These are phyloP conservation scores for Hyphodiscus hymeniophilus DNA, from an alignment of 495 filamentous ascomycete genomes.

Conservation along the genomic window DNA sequence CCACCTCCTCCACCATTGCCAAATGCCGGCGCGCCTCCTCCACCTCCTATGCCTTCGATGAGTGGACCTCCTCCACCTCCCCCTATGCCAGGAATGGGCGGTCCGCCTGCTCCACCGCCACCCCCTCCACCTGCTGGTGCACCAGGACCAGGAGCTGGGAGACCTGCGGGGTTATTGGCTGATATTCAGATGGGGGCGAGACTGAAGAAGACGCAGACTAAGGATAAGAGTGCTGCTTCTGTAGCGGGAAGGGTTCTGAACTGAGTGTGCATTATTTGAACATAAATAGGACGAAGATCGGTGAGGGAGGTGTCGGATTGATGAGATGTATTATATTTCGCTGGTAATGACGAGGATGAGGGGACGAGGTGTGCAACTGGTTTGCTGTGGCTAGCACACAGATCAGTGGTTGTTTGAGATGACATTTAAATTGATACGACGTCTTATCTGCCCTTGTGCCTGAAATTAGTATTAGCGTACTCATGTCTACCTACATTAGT, in stretches of 20 bases:
- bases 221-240: slow-evolving; percentile 65
- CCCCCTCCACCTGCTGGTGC: slow-evolving; percentile 26
- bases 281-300: neutral
- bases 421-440: no score
- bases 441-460: no score
- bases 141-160: slow-evolving; percentile 30
- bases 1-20: slow-evolving; percentile 44
- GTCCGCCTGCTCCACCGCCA: slow-evolving; percentile 30
- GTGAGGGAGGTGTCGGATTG: neutral
- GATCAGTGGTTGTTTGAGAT: no score
- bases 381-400: no score
- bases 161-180: slow-evolving; percentile 58
- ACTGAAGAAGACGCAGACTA: slow-evolving; percentile 76
- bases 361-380: no score
- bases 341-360: neutral
- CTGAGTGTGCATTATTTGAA: slow-evolving; percentile 2
- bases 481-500: no score
- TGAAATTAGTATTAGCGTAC: no score
- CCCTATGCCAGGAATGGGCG: slow-evolving; percentile 46
- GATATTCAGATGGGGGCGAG: slow-evolving; percentile 73
- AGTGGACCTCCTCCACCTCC: slow-evolving; percentile 39
- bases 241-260: slow-evolving; percentile 64
- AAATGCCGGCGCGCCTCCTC: slow-evolving; percentile 37
- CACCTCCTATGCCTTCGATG: slow-evolving; percentile 26
- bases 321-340: slow-evolving; percentile 1